Evolutionary conservation across 768 basidiomycete genomes (phyloP).

Genomic region (Boletus coccyginus): DNA sequence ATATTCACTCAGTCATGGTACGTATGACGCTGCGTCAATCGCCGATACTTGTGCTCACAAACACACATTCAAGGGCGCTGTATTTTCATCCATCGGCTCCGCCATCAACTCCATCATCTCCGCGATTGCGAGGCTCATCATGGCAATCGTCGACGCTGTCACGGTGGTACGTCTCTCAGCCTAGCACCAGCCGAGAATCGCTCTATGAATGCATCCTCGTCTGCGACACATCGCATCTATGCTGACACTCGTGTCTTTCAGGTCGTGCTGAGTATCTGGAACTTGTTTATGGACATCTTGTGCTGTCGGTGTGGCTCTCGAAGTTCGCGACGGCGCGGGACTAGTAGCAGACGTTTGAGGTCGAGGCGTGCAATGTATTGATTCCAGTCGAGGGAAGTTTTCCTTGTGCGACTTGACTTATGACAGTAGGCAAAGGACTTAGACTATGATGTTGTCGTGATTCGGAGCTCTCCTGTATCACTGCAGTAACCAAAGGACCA

Average conservation of each 20-base stretch:
- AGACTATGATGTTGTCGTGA: too few species aligned
- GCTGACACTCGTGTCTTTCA: conserved; percentile 20
- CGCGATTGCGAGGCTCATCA: conserved; percentile 53
- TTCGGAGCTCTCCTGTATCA: not conserved
- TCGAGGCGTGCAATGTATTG: not conserved
- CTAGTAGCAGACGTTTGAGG: not conserved
- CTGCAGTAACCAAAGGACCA: too few species aligned
- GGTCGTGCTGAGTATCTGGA: conserved; percentile 65
- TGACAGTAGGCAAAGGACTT: not conserved
- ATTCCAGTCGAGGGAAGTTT: not conserved
- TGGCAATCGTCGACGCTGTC: conserved; percentile 52
- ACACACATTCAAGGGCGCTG: conserved; percentile 44
- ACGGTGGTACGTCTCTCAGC: conserved; percentile 48
- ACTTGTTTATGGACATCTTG: conserved; percentile 51
- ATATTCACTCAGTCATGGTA: conserved; percentile 1
- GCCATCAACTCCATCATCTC: conserved; percentile 58
- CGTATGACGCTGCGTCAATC: not conserved
- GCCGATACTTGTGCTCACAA: not conserved
- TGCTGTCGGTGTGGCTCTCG: conserved; percentile 42
- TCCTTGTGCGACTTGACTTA: not conserved
- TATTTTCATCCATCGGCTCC: conserved; percentile 61
- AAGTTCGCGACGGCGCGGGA: conserved; percentile 14
- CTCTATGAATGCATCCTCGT: not conserved
- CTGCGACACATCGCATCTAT: not conserved
- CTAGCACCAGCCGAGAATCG: not conserved